Evolutionary conservation across 257 asterid species (phyloP).

Genomic region (Capsicum pubescens): DNA sequence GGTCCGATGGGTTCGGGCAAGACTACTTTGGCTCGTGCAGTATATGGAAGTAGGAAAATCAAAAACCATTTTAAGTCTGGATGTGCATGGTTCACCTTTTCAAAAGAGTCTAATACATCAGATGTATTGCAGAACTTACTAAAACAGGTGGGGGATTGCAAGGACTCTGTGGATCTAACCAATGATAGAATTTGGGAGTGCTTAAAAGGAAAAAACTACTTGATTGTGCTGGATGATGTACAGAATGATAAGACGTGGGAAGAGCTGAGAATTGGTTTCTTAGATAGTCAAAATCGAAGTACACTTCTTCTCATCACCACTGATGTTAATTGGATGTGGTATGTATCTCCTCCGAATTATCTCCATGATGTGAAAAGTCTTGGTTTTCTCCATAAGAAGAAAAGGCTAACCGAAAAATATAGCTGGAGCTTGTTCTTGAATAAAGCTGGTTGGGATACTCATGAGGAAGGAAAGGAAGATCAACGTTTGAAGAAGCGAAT

Average conservation of each 20-base stretch:
- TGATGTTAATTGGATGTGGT: background rate
- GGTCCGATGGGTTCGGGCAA: slow-evolving; percentile 50
- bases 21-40: slow-evolving; percentile 45
- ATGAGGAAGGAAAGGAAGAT: background rate
- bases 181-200: background rate
- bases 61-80: slow-evolving; percentile 29
- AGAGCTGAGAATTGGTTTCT: slow-evolving; percentile 30
- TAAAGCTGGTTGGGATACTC: slow-evolving; percentile 32
- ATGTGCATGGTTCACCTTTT: slow-evolving; percentile 36
- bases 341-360: background rate
- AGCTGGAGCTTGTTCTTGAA: slow-evolving; percentile 30
- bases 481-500: background rate
- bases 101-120: slow-evolving; percentile 4
- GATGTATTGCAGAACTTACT: slow-evolving; percentile 37
- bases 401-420: background rate
- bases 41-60: slow-evolving; percentile 28
- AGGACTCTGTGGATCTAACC: slow-evolving; percentile 26
- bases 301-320: slow-evolving; percentile 38
- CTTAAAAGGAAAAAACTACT: slow-evolving; percentile 30
- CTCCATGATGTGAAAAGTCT: background rate
- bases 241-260: slow-evolving; percentile 29
- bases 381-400: background rate
- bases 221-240: slow-evolving; percentile 44
- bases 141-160: slow-evolving; percentile 33
- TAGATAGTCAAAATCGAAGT: slow-evolving; percentile 24